Evolutionary conservation across 768 basidiomycete genomes (phyloP).

Genomic region (Boletus speciosus): DNA sequence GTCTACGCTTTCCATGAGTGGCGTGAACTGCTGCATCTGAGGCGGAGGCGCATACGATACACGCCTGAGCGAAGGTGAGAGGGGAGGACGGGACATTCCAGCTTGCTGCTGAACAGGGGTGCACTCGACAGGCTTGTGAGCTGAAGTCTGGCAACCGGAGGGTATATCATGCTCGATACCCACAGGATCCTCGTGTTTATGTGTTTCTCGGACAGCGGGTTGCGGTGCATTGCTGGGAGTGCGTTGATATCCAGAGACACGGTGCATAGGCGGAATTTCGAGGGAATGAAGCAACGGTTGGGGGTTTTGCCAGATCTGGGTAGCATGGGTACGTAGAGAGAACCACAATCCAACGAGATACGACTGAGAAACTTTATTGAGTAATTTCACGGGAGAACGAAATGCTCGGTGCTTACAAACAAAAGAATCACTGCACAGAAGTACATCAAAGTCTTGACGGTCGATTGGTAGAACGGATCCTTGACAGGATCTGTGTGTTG

Average conservation of each 20-base stretch:
- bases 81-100: constrained; percentile 20
- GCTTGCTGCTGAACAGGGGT: constrained; percentile 14
- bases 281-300: constrained; percentile 71
- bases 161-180: constrained; percentile 30
- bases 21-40: constrained; percentile 43
- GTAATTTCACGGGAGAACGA: background rate
- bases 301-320: constrained; percentile 99
- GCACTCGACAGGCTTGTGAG: constrained; percentile 29
- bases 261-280: constrained; percentile 52
- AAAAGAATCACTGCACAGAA: constrained; percentile 88
- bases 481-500: constrained; percentile 88
- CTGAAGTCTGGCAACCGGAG: constrained; percentile 40
- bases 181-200: constrained; percentile 45
- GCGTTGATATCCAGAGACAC: constrained; percentile 66
- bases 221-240: constrained; percentile 21
- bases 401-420: constrained; percentile 57
- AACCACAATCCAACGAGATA: constrained; percentile 98
- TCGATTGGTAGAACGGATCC: constrained; percentile 96
- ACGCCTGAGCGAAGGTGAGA: constrained; percentile 47
- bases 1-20: constrained; percentile 76
- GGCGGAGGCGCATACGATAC: constrained; percentile 52
- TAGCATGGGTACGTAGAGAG: constrained; percentile 94
- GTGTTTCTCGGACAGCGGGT: constrained; percentile 20
- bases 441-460: constrained; percentile 94
- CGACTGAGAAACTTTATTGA: constrained; percentile 51